Percentiles rank a stretch among this genome's conserved stretches.
Conservation (phyloP, 2,329 filamentous ascomycete genomes). For the Davidsoniella eucalypti region DNA sequence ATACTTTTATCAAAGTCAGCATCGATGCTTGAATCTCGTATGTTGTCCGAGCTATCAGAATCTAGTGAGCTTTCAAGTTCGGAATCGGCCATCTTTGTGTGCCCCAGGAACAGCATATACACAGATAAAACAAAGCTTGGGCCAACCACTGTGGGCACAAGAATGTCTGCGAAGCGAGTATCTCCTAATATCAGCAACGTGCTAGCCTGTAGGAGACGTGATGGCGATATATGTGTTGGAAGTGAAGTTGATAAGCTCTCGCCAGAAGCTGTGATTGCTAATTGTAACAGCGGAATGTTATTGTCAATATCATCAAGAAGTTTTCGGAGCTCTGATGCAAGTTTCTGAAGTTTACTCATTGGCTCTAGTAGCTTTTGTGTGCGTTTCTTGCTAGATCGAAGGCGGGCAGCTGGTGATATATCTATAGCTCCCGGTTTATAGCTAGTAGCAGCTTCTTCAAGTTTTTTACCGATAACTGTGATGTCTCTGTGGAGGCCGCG, state of each 20-base stretch:
- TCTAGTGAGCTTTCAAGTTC: neutral
- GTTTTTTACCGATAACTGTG: slow-evolving; percentile 55
- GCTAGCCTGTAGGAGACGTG: slow-evolving; percentile 78
- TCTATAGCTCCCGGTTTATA: neutral
- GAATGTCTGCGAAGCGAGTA: slow-evolving; percentile 55
- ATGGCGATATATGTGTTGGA: slow-evolving; percentile 73
- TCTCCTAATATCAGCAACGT: slow-evolving; percentile 80
- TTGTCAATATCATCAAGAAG: slow-evolving; percentile 71
- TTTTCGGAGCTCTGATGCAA: slow-evolving; percentile 59
- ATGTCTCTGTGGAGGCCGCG: slow-evolving; percentile 75
- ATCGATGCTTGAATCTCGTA: neutral
- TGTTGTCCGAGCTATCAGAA: too few species aligned
- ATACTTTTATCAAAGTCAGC: slow-evolving; percentile 29
- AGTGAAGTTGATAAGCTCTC: slow-evolving; percentile 69
- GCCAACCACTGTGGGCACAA: slow-evolving; percentile 58
- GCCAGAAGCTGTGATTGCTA: slow-evolving; percentile 88
- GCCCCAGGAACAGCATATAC: slow-evolving; percentile 87
- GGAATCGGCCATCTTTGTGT: slow-evolving; percentile 27
- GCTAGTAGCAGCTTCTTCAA: slow-evolving; percentile 50
- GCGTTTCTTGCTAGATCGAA: slow-evolving; percentile 25
- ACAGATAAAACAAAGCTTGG: slow-evolving; percentile 73
- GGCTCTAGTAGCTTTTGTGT: slow-evolving; percentile 21
- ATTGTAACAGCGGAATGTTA: slow-evolving; percentile 76
- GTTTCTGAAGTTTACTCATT: slow-evolving; percentile 31
- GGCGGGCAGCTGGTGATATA: neutral